Base-by-base conservation (phyloP, 352 stramenopile species). In the Stramenopiles sp. region DNA sequence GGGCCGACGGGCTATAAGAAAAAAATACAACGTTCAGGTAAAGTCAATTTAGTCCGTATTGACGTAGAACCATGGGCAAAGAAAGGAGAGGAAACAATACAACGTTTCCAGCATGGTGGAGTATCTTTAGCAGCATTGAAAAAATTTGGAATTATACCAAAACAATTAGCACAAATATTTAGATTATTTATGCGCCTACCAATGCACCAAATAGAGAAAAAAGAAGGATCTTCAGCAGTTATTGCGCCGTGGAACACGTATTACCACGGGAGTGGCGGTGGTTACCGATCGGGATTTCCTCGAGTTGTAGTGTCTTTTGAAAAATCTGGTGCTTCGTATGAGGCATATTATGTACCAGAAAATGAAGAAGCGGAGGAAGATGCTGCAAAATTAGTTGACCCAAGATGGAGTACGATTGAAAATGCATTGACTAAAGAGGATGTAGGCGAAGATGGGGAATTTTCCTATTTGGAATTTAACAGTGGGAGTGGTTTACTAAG, bases 401-500 rank as follows among this genome's bases (percentile, higher is more conserved):
- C 79, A 82, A 32, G 78, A 63, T 6, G 1, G 29, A 32, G 30
- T 79, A 7, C 79, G 38, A 32, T 7, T 0, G 38, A 78, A 32
- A 7, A 6, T 27, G n/a, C 6, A 30, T 27, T 7, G 79, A 82
- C 6, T 13, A 73, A 20, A 65, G 77, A n/a, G n/a, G n/a, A n/a
- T n/a, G n/a, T n/a, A n/a, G n/a, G n/a, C n/a, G n/a, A n/a, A 1
- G 13, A 80, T 31, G 79, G 76, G 0, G 30, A 23, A 1, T 82
- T 82, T 33, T 82, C 80, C 43, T 81, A 81, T 38, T 0, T 82
- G 30, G 38, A 79, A 23, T 31, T 79, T 32, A n/a, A 79, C 7
- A 43, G 38, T 32, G 20, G 1, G 0, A 7, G 73, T 29, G 32
- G 69, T 20, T 32, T 33, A 30, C n/a, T 82, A 0, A 74, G 78